Base-by-base conservation (phyloP, 106 monocot species). In the Dendrobium officinale region DNA sequence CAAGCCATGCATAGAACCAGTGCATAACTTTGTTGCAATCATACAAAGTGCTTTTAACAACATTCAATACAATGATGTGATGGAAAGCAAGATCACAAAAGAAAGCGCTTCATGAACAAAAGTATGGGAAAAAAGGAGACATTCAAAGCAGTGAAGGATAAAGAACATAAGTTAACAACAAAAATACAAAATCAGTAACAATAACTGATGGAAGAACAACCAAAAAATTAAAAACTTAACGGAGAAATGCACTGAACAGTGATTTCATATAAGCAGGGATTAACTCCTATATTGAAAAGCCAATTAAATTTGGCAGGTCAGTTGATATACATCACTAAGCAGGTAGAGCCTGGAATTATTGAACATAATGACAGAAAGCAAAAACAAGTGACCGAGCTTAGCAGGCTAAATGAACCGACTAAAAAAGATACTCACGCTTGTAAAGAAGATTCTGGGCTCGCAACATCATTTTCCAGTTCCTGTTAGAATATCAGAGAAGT, bases 341-440 rank as follows among this genome's bases (percentile, higher is more conserved):
- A n/a, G 5, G n/a, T 58, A 58, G 58, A 17, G 18, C n/a, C n/a
- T 58, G 18, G 17, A 58, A 5, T 58, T 13, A 58, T 58, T 1
- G 20, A 17, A 58, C n/a, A 58, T 58, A 58, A 5, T 4, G 16
- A 40, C 2, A 37, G 5, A 41, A 37, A 42, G 9, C 13, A 73
- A 41, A 41, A 73, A 17, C 42, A 73, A 1, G 13, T 10, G 5
- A 15, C 73, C 33, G 11, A 73, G n/a, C 20, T 67, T 67, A 26
- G 9, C 67, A 16, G 40, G 20, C n/a, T 48, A 76, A 76, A 27
- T 51, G 19, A 11, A 27, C 48, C 11, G 3, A 45, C 16, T 16
- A 42, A 74, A 74, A 70, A 37, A 70, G 44, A 76, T 49, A 51
- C 76, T 76, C 49, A 76, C 76, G 29, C 5, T 26, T 76, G 48